Percentiles rank a stretch among this genome's conserved stretches.
These are phyloP conservation scores for Ceratopteris richardii DNA, from an alignment of 75 land plant species.

Conservation along the genomic window DNA sequence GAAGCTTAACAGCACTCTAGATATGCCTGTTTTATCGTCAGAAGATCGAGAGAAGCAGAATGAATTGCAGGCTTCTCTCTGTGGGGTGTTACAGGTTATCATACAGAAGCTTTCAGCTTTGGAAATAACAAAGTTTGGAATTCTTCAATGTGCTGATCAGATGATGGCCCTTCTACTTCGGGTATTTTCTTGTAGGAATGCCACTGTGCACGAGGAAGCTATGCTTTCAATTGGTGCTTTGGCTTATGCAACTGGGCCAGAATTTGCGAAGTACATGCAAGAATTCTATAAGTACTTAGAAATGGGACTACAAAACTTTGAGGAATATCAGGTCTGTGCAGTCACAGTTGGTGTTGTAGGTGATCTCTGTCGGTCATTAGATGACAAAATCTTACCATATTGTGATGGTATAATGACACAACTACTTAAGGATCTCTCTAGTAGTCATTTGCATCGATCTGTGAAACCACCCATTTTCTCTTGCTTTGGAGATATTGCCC, in stretches of 20 bases:
- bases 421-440: slow-evolving; percentile 80
- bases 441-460: slow-evolving; percentile 83
- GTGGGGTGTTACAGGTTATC: slow-evolving; percentile 89
- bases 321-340: slow-evolving; percentile 92
- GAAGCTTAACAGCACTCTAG: slow-evolving; percentile 72
- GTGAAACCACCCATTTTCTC: slow-evolving; percentile 94
- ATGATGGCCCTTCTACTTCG: slow-evolving; percentile 72
- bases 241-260: slow-evolving; percentile 74
- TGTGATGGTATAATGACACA: slow-evolving; percentile 98
- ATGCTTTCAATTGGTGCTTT: slow-evolving; percentile 95
- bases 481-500: slow-evolving; percentile 90
- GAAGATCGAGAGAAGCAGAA: slow-evolving; percentile 82
- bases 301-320: slow-evolving; percentile 94
- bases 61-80: slow-evolving; percentile 80
- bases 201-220: slow-evolving; percentile 91
- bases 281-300: slow-evolving; percentile 84
- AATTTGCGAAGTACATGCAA: slow-evolving; percentile 84
- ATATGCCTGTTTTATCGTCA: slow-evolving; percentile 58
- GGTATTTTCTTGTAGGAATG: slow-evolving; percentile 81
- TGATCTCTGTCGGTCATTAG: slow-evolving; percentile 84
- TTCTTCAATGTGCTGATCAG: slow-evolving; percentile 79
- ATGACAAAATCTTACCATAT: slow-evolving; percentile 73
- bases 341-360: slow-evolving; percentile 92
- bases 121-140: slow-evolving; percentile 58
- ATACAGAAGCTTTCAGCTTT: slow-evolving; percentile 76